Percentiles rank a stretch among this genome's conserved stretches.
phyloP scores from a whole-genome alignment of 495 filamentous ascomycete genomes.

The Pseudevernia furfuracea region DNA sequence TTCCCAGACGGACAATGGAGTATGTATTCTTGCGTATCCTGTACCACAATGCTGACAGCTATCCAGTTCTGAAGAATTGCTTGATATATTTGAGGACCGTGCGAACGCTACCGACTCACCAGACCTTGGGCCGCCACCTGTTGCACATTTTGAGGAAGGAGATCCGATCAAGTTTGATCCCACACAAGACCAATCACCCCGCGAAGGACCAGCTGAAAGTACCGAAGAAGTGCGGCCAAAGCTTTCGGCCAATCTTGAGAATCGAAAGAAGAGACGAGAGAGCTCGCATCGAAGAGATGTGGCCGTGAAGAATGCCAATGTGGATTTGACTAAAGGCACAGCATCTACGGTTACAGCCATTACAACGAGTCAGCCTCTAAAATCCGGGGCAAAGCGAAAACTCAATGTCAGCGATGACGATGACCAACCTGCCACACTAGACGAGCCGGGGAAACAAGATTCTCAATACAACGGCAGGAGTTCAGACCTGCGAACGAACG shows the following conservation, averaged over 20 bases:
- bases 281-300: slow-evolving; percentile 27
- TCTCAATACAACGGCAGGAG: slow-evolving; percentile 43
- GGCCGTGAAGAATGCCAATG: neutral
- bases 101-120: slow-evolving; percentile 50
- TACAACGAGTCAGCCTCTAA: slow-evolving; percentile 23
- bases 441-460: slow-evolving; percentile 34
- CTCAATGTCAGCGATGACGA: slow-evolving; percentile 49
- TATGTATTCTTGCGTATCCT: slow-evolving; percentile 35
- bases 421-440: slow-evolving; percentile 30
- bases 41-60: slow-evolving; percentile 21
- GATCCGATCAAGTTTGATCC: slow-evolving; percentile 51
- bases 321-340: neutral
- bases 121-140: slow-evolving; percentile 56
- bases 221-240: slow-evolving; percentile 16
- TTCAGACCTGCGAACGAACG: neutral
- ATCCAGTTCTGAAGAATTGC: slow-evolving; percentile 38
- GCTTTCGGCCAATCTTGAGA: slow-evolving; percentile 44
- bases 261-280: slow-evolving; percentile 44
- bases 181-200: slow-evolving; percentile 18
- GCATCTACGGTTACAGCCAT: slow-evolving; percentile 1
- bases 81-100: slow-evolving; percentile 41
- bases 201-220: slow-evolving; percentile 15
- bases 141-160: slow-evolving; percentile 57
- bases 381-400: slow-evolving; percentile 55
- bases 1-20: slow-evolving; percentile 66